Conservation (phyloP, 164 flowering plant genomes). For the grape (Vitis vinifera) region ASM3070453v1 NC_081810.1:8557001-8557500, state of each 20-base stretch:
- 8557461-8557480: slow-evolving; percentile 31
- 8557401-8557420: slow-evolving; percentile 9
- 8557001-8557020: slow-evolving; percentile 31
- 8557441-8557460: too few species aligned
- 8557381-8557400: background rate
- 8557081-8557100: slow-evolving; percentile 19
- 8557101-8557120: background rate
- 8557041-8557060: slow-evolving; percentile 36
- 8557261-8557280: slow-evolving; percentile 44
- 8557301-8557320: slow-evolving; percentile 32
- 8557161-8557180: background rate
- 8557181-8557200: slow-evolving; percentile 43
- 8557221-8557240: slow-evolving; percentile 42
- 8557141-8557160: background rate
- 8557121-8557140: too few species aligned
- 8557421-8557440: slow-evolving; percentile 33
- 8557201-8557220: slow-evolving; percentile 53
- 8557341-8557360: slow-evolving; percentile 43
- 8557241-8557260: slow-evolving; percentile 34
- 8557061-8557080: slow-evolving; percentile 34
- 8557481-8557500: slow-evolving; percentile 28
- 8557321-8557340: slow-evolving; percentile 38
- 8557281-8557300: slow-evolving; percentile 41
- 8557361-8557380: slow-evolving; percentile 65
- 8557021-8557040: slow-evolving; percentile 21